These are phyloP conservation scores for Pterocarpus macrocarpus DNA, from an alignment of 306 rosid genomes.

Conservation along the genomic window DNA sequence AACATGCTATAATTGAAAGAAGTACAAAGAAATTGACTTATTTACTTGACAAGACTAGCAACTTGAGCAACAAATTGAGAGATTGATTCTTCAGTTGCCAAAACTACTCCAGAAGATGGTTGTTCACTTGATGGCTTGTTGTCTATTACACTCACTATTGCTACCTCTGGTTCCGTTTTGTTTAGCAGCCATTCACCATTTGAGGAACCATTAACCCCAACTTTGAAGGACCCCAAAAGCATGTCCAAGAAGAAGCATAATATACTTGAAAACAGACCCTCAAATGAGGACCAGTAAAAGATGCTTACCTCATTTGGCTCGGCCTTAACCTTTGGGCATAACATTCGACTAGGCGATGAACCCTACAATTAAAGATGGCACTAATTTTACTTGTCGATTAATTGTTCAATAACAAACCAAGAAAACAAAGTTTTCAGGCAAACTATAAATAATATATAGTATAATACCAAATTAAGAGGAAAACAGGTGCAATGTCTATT, in stretches of 20 bases:
- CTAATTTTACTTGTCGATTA: not conserved
- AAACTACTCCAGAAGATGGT: constrained; percentile 47
- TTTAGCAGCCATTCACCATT: constrained; percentile 48
- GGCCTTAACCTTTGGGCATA: constrained; percentile 56
- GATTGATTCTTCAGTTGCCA: constrained; percentile 68
- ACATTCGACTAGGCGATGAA: constrained; percentile 40
- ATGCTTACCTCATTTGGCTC: constrained; percentile 64
- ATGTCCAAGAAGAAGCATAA: not conserved
- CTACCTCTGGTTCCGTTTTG: constrained; percentile 54
- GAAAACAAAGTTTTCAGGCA: too few species aligned
- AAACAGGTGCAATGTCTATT: too few species aligned
- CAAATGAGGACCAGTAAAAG: constrained; percentile 36
- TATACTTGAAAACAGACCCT: not conserved
- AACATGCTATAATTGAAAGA: not conserved
- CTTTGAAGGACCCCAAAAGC: constrained; percentile 49
- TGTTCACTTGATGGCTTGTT: not conserved
- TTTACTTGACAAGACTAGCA: constrained; percentile 77
- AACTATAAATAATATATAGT: not conserved
- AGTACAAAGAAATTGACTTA: not conserved
- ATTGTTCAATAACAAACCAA: too few species aligned
- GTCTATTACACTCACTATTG: not conserved
- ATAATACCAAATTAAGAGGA: too few species aligned
- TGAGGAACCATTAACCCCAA: constrained; percentile 60
- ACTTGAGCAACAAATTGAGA: constrained; percentile 73
- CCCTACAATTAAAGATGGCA: constrained; percentile 52